Conservation (phyloP, 1,284 basidiomycete genomes). For the Ustilago xerochloae region DNA sequence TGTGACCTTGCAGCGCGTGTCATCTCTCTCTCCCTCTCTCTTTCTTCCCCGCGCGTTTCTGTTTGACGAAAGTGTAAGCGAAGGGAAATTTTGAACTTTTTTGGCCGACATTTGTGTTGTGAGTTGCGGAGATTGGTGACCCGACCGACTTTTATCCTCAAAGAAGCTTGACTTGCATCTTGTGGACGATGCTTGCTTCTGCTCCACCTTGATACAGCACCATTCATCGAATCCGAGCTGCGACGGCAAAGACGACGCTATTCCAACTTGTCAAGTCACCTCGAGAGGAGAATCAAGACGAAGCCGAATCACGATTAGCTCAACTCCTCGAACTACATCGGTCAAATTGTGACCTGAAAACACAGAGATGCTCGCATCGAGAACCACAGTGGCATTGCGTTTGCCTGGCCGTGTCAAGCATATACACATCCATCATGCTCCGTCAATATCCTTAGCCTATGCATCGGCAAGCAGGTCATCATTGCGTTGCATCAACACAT, state of each 20-base stretch:
- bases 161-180: background rate
- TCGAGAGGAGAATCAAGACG: no score
- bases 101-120: background rate
- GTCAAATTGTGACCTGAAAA: background rate
- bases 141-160: background rate
- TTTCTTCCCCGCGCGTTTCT: background rate
- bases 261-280: no score
- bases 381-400: slow-evolving; percentile 8
- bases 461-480: background rate
- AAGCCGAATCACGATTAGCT: no score
- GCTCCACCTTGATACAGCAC: background rate
- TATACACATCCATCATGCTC: background rate
- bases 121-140: slow-evolving; percentile 16
- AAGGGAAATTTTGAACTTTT: background rate
- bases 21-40: background rate
- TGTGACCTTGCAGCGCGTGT: background rate
- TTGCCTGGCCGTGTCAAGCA: slow-evolving; percentile 7
- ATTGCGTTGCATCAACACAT: slow-evolving; percentile 8
- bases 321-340: background rate
- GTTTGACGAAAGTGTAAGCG: background rate
- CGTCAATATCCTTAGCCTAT: background rate
- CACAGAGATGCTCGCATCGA: slow-evolving; percentile 18
- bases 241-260: no score
- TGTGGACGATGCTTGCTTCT: background rate
- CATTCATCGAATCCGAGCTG: no score